Evolutionary conservation across 106 monocot genomes (phyloP).

Genomic region (Vanilla planifolia): DNA sequence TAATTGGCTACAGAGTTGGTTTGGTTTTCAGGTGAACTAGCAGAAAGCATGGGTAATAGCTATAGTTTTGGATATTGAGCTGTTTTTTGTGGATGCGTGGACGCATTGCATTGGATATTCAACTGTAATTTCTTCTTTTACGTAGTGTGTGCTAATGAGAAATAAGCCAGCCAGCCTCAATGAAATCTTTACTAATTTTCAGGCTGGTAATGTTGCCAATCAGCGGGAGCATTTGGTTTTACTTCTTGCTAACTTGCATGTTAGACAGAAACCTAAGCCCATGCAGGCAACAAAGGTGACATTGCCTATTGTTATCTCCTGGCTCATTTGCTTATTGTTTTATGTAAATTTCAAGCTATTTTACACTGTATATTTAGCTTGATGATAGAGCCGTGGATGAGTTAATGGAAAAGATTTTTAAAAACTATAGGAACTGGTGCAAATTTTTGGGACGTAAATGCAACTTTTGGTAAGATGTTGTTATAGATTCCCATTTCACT

Average conservation of each 20-base stretch:
- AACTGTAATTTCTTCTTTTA: not conserved
- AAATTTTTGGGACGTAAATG: constrained; percentile 60
- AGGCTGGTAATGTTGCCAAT: constrained; percentile 80
- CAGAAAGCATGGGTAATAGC: not conserved
- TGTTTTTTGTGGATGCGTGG: not conserved
- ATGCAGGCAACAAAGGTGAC: constrained; percentile 42
- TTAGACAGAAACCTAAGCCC: constrained; percentile 53
- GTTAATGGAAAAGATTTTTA: constrained; percentile 54
- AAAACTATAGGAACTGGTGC: constrained; percentile 72
- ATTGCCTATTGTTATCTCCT: not conserved
- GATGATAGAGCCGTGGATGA: constrained; percentile 72
- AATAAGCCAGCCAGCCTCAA: not conserved
- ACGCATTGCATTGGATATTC: not conserved
- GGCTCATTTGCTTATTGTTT: not conserved
- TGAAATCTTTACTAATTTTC: constrained; percentile 6
- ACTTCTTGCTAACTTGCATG: constrained; percentile 69
- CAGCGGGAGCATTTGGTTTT: constrained; percentile 82
- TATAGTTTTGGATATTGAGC: not conserved
- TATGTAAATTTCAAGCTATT: not conserved
- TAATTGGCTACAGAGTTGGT: constrained; percentile 63
- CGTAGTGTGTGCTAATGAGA: not conserved
- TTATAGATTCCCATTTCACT: not conserved
- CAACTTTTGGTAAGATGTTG: constrained; percentile 49
- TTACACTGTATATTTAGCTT: constrained; percentile 35
- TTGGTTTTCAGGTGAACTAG: constrained; percentile 70